Percentiles rank a stretch among this genome's conserved stretches.
Conservation (phyloP, 2,329 filamentous ascomycete genomes). For the Colletotrichum liaoningense region DNA sequence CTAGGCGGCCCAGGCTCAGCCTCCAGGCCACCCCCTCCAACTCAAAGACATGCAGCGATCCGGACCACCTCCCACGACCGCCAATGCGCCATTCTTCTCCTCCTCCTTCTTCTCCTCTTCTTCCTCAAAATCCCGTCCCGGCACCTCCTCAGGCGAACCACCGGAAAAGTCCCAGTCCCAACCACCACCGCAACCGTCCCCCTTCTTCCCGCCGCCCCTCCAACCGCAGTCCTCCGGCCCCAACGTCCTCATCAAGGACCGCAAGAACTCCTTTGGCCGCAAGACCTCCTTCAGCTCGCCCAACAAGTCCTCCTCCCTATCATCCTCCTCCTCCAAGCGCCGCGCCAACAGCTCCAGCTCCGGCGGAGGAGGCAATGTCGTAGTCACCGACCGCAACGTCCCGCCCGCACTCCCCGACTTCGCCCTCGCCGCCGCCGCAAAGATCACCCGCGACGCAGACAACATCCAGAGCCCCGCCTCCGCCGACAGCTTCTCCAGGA, state of each 20-base stretch:
- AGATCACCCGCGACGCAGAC: constrained; percentile 49
- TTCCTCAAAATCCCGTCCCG: constrained; percentile 41
- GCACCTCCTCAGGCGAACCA: constrained; percentile 37
- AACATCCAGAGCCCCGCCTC: constrained; percentile 41
- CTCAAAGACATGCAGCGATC: constrained; percentile 37
- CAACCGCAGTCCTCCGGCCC: constrained; percentile 39
- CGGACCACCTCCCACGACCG: constrained; percentile 34
- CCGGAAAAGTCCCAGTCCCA: constrained; percentile 34
- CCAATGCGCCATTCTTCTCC: constrained; percentile 49
- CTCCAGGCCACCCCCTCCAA: constrained; percentile 9
- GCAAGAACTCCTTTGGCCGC: constrained; percentile 65
- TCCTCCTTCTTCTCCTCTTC: constrained; percentile 49
- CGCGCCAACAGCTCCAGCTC: constrained; percentile 57
- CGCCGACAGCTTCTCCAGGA: constrained; percentile 53
- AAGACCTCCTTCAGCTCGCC: constrained; percentile 63
- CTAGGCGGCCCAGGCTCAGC: constrained; percentile 1
- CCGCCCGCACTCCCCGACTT: constrained; percentile 67
- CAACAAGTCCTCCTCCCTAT: constrained; percentile 35
- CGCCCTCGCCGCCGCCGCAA: constrained; percentile 61
- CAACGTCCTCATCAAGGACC: constrained; percentile 55
- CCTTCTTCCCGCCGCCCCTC: constrained; percentile 33
- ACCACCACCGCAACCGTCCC: constrained; percentile 31
- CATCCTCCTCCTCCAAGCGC: constrained; percentile 40
- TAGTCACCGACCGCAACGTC: constrained; percentile 57
- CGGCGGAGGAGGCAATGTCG: constrained; percentile 50